Percentiles rank a stretch among this genome's conserved stretches.
phyloP scores from a whole-genome alignment of 331 rosid genomes.

The Quercus lobata region DNA sequence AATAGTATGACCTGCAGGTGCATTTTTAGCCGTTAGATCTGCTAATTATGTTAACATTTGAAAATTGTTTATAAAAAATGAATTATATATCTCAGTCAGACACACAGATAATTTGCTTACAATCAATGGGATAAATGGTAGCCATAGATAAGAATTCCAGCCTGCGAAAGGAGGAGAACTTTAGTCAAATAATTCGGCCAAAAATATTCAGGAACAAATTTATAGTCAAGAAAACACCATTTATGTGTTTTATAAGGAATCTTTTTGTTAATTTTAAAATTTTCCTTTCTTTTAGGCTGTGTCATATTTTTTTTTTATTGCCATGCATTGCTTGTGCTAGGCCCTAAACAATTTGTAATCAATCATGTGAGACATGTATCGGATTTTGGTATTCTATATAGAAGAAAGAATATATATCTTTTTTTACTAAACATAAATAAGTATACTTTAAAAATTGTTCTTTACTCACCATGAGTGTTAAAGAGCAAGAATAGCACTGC shows the following conservation, averaged over 20 bases:
- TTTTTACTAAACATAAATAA: neutral
- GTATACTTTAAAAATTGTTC: neutral
- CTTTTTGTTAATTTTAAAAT: no score
- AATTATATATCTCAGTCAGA: neutral
- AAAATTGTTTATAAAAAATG: no score
- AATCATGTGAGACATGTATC: no score
- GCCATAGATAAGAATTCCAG: conserved; percentile 73
- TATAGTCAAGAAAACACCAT: no score
- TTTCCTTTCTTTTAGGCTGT: no score
- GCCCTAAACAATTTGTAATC: no score
- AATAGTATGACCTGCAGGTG: conserved; percentile 52
- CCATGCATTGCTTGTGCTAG: no score
- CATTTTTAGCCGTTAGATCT: neutral
- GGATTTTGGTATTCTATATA: no score
- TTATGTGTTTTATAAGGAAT: no score
- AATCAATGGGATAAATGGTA: conserved; percentile 76
- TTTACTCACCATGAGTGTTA: conserved; percentile 65
- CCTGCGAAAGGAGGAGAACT: conserved; percentile 37
- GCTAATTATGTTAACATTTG: neutral
- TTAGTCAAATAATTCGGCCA: neutral
- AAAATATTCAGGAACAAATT: no score
- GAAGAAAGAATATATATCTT: no score
- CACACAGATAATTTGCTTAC: conserved; percentile 46
- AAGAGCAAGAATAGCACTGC: conserved; percentile 74
- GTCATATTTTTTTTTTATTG: no score